Evolutionary conservation across 2,329 filamentous ascomycete genomes (phyloP), one percentile per base, ranked within the genome.

Genomic region (Fusarium penzigii): DNA sequence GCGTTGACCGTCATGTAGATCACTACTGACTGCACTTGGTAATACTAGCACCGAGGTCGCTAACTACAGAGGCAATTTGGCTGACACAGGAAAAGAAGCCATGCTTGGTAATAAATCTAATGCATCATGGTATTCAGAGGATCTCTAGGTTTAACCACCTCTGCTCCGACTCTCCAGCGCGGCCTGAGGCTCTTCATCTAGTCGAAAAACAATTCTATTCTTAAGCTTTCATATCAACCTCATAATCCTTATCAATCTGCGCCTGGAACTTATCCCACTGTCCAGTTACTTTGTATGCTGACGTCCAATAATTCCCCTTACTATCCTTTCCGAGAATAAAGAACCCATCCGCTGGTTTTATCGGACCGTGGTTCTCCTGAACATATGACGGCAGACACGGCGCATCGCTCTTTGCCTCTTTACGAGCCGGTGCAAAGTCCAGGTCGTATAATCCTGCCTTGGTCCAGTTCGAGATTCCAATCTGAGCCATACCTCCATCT

Each of bases 281-380:
- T 2, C 51, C 42, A 25, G 51, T 55, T n/a, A 57, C 40, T 29
- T 55, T 57, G 17, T 40, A 55, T 10, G 29, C 39, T n/a, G 52
- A 42, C 11, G 34, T 44, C 56, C 52, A 57, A 29, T 57, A 57
- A 40, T 55, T 58, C 7, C 48, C 55, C 12, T 58, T 58, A 17
- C 20, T 34, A 32, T 51, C 49, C 17, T 46, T 52, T 2, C 42
- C 51, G 16, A 49, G 16, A 29, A 53, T 41, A 14, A 34, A 51
- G 14, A 39, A 49, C 2, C 57, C 46, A 41, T 58, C 43, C 12
- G 39, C 49, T 2, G 49, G 39, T 16, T 36, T 52, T 2, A 49
- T 14, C 7, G 42, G 39, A 0, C 52, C 49, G 7, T 48, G 47
- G 1, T 52, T 44, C 40, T 49, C 32, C 29, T 52, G 49, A 12